A percentile compares a stretch with the other conserved stretches of the same genome.
Conservation (phyloP, 2,329 filamentous ascomycete species). For the Keithomyces neogunnii region DNA sequence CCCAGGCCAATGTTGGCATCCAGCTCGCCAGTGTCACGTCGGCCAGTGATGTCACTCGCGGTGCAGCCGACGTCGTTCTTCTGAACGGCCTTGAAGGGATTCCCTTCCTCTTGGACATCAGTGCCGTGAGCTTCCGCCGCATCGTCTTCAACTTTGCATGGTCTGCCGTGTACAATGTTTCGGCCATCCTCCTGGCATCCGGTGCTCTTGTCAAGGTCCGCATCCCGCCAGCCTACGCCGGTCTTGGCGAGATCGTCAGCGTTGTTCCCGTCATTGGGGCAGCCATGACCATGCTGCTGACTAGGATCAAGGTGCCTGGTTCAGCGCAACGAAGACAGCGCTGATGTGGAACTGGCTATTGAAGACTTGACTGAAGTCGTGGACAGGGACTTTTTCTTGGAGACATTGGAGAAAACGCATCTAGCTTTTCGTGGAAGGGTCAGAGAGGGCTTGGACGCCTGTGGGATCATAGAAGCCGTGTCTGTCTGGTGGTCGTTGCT, state of each 20-base stretch:
- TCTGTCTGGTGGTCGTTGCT: no score
- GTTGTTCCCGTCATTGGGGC: slow-evolving; percentile 49
- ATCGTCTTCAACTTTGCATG: slow-evolving; percentile 55
- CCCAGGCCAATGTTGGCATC: slow-evolving; percentile 51
- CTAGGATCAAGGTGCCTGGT: slow-evolving; percentile 7
- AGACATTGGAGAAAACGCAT: no score
- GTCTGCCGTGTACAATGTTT: slow-evolving; percentile 52
- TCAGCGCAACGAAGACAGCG: neutral
- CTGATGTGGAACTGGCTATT: slow-evolving; percentile 1
- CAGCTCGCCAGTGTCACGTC: slow-evolving; percentile 40
- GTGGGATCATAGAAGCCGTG: no score
- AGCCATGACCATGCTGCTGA: slow-evolving; percentile 20
- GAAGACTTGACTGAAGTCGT: neutral
- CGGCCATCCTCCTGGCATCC: slow-evolving; percentile 51
- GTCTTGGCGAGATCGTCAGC: slow-evolving; percentile 57
- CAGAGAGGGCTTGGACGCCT: no score
- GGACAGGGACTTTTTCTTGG: no score
- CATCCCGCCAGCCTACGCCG: slow-evolving; percentile 43
- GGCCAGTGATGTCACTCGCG: slow-evolving; percentile 44
- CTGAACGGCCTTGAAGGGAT: slow-evolving; percentile 43
- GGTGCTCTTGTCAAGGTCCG: slow-evolving; percentile 48
- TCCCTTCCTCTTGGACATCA: slow-evolving; percentile 40
- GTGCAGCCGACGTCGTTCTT: slow-evolving; percentile 50
- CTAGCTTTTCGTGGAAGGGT: no score
- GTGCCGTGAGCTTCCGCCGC: slow-evolving; percentile 24